Conservation (phyloP, 176 grass and related monocot species). For the Avena eriantha region DNA sequence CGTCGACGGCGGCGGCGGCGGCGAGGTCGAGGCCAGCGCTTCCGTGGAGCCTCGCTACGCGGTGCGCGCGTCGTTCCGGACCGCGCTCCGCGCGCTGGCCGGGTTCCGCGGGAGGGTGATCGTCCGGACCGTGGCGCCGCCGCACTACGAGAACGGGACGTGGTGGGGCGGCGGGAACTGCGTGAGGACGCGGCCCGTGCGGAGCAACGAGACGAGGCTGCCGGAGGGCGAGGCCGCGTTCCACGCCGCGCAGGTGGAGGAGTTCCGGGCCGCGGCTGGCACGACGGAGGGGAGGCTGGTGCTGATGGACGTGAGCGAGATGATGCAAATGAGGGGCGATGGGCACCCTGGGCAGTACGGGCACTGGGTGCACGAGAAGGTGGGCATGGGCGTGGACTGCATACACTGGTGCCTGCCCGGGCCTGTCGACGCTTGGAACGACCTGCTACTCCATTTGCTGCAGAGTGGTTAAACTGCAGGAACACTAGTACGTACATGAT, state of each 20-base stretch:
- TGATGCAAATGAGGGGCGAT: constrained; percentile 61
- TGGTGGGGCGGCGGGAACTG: constrained; percentile 63
- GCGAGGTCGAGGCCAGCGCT: no score
- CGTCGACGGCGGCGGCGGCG: constrained; percentile 11
- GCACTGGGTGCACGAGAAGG: constrained; percentile 57
- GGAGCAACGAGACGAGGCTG: constrained; percentile 31
- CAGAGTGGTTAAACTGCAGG: no score
- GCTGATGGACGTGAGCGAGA: constrained; percentile 57
- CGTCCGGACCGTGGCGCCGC: constrained; percentile 54
- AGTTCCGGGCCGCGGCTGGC: constrained; percentile 33
- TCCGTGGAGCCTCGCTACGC: not conserved
- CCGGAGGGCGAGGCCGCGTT: constrained; percentile 48
- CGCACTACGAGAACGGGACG: constrained; percentile 66
- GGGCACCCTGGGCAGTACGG: constrained; percentile 49
- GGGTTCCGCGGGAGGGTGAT: constrained; percentile 52
- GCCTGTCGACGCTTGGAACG: no score
- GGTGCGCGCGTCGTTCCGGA: constrained; percentile 50
- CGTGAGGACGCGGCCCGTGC: constrained; percentile 47
- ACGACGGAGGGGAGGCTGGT: not conserved
- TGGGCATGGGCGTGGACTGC: constrained; percentile 60
- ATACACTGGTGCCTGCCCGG: not conserved
- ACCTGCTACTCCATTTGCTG: no score
- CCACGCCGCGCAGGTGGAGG: constrained; percentile 62
- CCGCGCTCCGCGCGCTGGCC: constrained; percentile 48
- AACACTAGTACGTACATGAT: no score